Base-by-base conservation (phyloP, 1,139 yeast species). In the Geotrichum candidum region DNA sequence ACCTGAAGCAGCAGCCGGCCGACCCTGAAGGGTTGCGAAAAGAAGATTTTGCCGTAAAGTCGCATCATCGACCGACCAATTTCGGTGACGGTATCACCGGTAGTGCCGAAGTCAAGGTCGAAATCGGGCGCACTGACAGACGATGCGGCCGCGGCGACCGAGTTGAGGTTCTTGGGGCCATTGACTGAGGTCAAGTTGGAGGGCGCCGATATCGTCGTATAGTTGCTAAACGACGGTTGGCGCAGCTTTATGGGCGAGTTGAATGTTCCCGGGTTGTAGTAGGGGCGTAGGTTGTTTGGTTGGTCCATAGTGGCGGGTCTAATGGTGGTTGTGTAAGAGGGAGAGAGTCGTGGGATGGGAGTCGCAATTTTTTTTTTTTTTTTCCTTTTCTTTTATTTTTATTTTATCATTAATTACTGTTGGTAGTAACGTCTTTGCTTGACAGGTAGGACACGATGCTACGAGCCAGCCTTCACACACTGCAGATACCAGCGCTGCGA, bases 1-100 rank as follows among this genome's bases (percentile, higher is more conserved):
- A 90, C 88, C 73, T 94, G 99, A 62, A 91, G 74, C 51, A 91
- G 79, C 65, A 90, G 78, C 61, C 96, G 80, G 4, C 90, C 85
- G 45, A 90, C 88, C 69, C 94, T 97, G 73, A 92, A 86, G 0
- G 99, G 99, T 73, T 94, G 98, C 27, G 90, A 83, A 29, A 88
- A 72, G 51, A 90, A 73, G 58, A 86, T 84, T 65, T 84, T 85
- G 63, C 84, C 75, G 75, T 91, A 91, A 66, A 85, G 86, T 67
- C 84, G 84, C 57, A 85, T 71, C 68, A 90, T 85, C 53, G 88
- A 84, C 73, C 59, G 81, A 68, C 72, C 89, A 74, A 67, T 83
- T 33, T 61, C 64, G 3, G 61, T 50, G 33, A 61, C 53, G 9
- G 64, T 59, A 29, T 61, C 64, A 6, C 62, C 62, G 1, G 64